Base-by-base conservation (phyloP, 345 rosid species). In the Rhizophora mangle region DNA sequence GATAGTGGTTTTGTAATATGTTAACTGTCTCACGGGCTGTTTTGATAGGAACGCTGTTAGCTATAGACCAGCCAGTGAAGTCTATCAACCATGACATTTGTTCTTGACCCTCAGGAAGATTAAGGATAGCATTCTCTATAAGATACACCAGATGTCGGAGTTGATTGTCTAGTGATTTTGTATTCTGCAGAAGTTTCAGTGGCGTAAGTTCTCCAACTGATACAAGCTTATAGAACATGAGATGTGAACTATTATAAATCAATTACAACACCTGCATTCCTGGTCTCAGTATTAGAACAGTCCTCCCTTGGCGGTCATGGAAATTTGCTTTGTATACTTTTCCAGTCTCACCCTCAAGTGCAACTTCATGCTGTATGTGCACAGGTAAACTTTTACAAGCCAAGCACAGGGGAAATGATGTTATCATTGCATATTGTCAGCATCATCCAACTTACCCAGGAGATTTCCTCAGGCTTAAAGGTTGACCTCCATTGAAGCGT, bases 31-130 rank as follows among this genome's bases (percentile, higher is more conserved):
- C 99, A 64, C 89, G 89, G 3, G 99, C 99, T 29, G 96, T 79
- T 74, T 82, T 91, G 55, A 94, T 64, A 27, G 99, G 96, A 20
- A 88, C 93, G 5, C 79, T 87, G 31, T 80, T 90, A 80, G 81
- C 80, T 36, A 91, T 32, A 5, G 97, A 81, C 99, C 96, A 89
- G 0, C 87, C 92, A 2, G 92, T 88, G 85, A 95, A 95, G 79
- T 95, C 99, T 70, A 95, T 92, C 76, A 95, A 81, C 93, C 97
- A 92, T 47, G 90, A 76, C 97, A 87, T 91, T 75, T 95, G 96
- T 64, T 92, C 93, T 82, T 95, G 97, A 77, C 81, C 86, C 72
- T 88, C 99, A 3, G 92, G 93, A 63, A 95, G 97, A 82, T 89
- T 88, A 46, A 92, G 79, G 56, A 92, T 84, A 13, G 96, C 96